phyloP scores from a whole-genome alignment of 2,329 filamentous ascomycete species.

The Trichoderma asperellum region DNA sequence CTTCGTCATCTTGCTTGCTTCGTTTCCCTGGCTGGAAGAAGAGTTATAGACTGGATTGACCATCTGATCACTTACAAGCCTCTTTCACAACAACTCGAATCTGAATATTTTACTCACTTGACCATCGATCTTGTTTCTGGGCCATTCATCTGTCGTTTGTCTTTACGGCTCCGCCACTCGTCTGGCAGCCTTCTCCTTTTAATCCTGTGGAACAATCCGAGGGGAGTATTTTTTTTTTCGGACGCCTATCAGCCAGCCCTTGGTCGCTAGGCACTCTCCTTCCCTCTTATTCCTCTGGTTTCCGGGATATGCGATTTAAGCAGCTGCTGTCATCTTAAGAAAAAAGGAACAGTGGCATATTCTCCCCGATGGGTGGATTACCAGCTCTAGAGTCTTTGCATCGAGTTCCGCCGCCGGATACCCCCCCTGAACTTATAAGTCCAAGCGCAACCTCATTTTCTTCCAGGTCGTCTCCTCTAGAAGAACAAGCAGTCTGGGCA shows the following conservation, averaged over 20 bases:
- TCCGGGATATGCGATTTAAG: conserved; percentile 28
- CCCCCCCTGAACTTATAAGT: conserved; percentile 59
- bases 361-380: conserved; percentile 60
- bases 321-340: neutral
- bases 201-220: neutral
- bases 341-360: conserved; percentile 5
- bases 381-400: conserved; percentile 54
- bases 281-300: neutral
- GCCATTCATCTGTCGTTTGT: conserved; percentile 6
- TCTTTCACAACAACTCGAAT: neutral
- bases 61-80: conserved; percentile 14
- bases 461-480: conserved; percentile 48
- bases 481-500: conserved; percentile 52
- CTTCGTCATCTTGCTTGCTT: neutral
- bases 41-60: conserved; percentile 6
- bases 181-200: neutral
- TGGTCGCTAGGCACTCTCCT: conserved; percentile 9
- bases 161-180: conserved; percentile 8
- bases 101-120: neutral
- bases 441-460: conserved; percentile 54
- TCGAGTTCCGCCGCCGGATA: conserved; percentile 56
- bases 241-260: neutral
- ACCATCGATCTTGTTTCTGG: neutral
- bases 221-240: conserved; percentile 9
- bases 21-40: conserved; percentile 7